Base-by-base conservation (phyloP, 1,284 basidiomycete species). In the Mrakiaceae sp. region DNA sequence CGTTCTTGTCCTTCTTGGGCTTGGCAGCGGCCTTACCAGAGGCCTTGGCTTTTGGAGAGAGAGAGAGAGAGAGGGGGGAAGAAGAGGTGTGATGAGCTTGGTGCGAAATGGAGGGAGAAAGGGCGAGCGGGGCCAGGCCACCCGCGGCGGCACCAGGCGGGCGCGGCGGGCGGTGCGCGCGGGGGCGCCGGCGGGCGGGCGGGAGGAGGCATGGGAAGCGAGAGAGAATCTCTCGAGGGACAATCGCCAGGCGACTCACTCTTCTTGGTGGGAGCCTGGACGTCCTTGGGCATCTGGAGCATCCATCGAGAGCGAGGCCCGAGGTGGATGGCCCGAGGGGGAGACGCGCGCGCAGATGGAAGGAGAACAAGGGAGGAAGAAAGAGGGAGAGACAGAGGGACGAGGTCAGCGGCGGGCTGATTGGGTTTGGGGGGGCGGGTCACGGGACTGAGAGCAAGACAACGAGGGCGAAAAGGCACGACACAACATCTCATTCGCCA, bases 1-100 rank as follows among this genome's bases (percentile, higher is more conserved):
- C 87, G 73, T 87, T 87, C 68, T 84, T 82, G 76, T 89, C 86
- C 77, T 90, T 90, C 79, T 87, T 87, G 64, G n/a, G n/a, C n/a
- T n/a, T n/a, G n/a, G 78, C 76, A 71, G 82, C 82, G 63, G 70
- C 68, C 27, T 71, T 71, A 72, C 75, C 75, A 74, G 16, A 12
- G 63, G 63, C n/a, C 57, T 64, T 54, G 5, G 63, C 40, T 44
- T 55, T 40, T 52, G 56, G 14, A 7, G n/a, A n/a, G 49, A 16
- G 43, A 54, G 11, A 43, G 47, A 40, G 61, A 40, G 10, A 49
- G 46, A 43, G 53, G 46, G n/a, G 27, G 46, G 12, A 12, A n/a
- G n/a, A 48, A 11, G 11, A 47, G 16, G 27, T 50, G 43, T 43
- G 14, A 47, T 5, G 11, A 58, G 8, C 47, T 7, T 12, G 8